Evolutionary conservation across 202 grass and related monocot genomes (phyloP).

Genomic region (Alloteropsis angusta): DNA sequence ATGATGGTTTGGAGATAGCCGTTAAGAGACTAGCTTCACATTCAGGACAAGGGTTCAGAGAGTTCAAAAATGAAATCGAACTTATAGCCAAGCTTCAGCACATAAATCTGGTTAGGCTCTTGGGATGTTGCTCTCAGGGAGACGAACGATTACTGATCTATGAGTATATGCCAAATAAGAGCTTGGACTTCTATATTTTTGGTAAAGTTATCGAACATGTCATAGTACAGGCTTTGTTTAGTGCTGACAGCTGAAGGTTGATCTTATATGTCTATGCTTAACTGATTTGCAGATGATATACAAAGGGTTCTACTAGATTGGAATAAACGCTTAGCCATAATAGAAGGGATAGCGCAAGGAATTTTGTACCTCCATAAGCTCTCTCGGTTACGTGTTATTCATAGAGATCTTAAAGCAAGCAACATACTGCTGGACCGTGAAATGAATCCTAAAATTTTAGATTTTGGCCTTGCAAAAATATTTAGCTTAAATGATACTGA

Average conservation of each 20-base stretch:
- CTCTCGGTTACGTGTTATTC: background rate
- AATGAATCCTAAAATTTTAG: background rate
- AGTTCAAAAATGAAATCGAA: slow-evolving; percentile 4
- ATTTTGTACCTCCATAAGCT: background rate
- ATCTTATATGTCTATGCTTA: background rate
- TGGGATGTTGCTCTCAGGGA: background rate
- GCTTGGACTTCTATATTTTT: background rate
- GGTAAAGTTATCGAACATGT: background rate
- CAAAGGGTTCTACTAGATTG: background rate
- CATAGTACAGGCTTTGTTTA: background rate
- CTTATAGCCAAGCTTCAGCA: background rate
- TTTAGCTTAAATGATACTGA: background rate
- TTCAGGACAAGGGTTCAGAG: background rate
- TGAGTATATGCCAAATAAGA: background rate
- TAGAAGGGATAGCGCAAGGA: background rate
- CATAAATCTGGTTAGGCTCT: background rate
- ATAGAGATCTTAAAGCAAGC: background rate
- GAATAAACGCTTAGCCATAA: background rate
- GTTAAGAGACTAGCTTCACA: background rate
- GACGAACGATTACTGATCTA: background rate
- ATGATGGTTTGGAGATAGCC: background rate
- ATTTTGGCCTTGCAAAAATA: background rate
- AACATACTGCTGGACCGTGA: background rate
- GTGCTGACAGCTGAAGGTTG: background rate
- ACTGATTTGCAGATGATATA: background rate